These are phyloP conservation scores for Penicillium ochrochloron DNA, from an alignment of 495 filamentous ascomycete genomes.

Conservation along the genomic window DNA sequence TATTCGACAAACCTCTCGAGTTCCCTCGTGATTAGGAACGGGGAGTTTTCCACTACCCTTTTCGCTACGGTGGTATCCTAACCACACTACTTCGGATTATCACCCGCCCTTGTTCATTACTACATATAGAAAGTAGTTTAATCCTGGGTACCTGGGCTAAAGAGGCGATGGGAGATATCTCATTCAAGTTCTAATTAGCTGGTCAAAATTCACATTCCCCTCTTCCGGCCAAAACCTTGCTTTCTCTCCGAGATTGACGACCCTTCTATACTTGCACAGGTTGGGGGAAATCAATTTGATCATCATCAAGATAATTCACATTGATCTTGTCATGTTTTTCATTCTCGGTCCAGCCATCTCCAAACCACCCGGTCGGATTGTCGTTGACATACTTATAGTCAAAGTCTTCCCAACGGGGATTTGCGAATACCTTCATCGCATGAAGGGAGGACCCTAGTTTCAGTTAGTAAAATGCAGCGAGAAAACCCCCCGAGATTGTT, in stretches of 20 bases:
- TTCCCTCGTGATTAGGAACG: not conserved
- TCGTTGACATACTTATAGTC: slow-evolving; percentile 45
- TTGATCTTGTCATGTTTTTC: slow-evolving; percentile 41
- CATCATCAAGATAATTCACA: slow-evolving; percentile 47
- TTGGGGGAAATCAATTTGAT: slow-evolving; percentile 44
- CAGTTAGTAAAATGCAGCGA: slow-evolving; percentile 6
- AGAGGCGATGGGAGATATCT: not conserved
- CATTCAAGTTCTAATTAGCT: not conserved
- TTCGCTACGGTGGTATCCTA: not conserved
- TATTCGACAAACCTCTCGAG: not conserved
- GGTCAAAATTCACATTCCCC: not conserved
- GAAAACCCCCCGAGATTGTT: not conserved
- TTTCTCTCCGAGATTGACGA: not conserved
- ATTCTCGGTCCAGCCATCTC: slow-evolving; percentile 48
- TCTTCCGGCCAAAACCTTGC: slow-evolving; percentile 1
- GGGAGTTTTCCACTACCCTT: not conserved
- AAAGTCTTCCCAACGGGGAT: slow-evolving; percentile 50
- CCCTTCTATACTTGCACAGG: slow-evolving; percentile 10
- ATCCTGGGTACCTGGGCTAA: not conserved
- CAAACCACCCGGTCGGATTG: slow-evolving; percentile 45
- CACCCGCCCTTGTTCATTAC: not conserved
- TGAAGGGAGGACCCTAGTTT: slow-evolving; percentile 46
- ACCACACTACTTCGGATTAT: not conserved
- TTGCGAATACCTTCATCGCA: slow-evolving; percentile 38
- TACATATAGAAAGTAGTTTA: not conserved